Base-by-base conservation (phyloP, 306 rosid genomes). In the Lablab purpureus region DNA sequence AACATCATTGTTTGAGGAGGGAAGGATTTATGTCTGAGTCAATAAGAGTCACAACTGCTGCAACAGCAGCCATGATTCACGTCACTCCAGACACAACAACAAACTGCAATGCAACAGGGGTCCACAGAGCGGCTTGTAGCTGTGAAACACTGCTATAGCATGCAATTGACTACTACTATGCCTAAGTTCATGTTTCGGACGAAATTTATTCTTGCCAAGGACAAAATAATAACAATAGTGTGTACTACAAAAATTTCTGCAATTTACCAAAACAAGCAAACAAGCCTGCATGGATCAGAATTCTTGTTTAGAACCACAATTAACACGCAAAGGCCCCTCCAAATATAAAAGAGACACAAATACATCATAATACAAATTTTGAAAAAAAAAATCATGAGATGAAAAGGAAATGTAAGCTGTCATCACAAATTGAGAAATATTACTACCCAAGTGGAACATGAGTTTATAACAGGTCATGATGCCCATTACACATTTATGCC, bases 291-390 rank as follows among this genome's bases (percentile, higher is more conserved):
- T 21, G 18, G n/a, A 64, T 12, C 49, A 49, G 30, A 19, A 49
- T 68, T 4, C 67, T 50, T 37, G 21, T 27, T 60, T 37, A 13
- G 67, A 32, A 70, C 28, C 59, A 68, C 52, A 45, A 18, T 43
- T 7, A 82, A 62, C 63, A 72, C 23, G n/a, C 56, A 65, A 82
- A 45, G 56, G 58, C 37, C 59, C 65, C 60, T 69, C 19, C 36
- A 64, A 45, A 37, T 19, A 76, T 8, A 36, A 66, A 58, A 46
- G 10, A 3, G 11, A 17, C 10, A 58, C 0, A n/a, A 58, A 47
- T 10, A 22, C 17, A 27, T 71, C n/a, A 47, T 23, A 30, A 18
- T 49, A 58, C 74, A 56, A 19, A 11, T 67, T 41, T 11, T 2
- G 12, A 43, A 67, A 0, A 5, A 14, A 46, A 62, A 6, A 12